These are phyloP conservation scores for Syzygium aromaticum DNA, from an alignment of 345 rosid genomes.

Conservation along the genomic window DNA sequence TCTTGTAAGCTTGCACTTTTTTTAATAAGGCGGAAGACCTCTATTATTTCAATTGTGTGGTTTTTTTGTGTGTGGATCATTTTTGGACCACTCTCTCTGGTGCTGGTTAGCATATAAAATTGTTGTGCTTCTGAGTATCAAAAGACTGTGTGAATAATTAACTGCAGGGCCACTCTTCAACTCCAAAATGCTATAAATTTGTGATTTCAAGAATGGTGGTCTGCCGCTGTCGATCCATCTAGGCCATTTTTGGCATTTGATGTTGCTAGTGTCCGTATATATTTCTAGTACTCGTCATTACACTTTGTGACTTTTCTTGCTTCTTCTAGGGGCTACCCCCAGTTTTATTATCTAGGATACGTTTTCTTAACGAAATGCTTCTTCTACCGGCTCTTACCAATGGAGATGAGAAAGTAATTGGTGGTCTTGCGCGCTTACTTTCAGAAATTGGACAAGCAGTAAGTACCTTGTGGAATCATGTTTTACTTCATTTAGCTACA, in stretches of 20 bases:
- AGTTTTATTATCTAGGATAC: slow-evolving; percentile 68
- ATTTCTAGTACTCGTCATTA: neutral
- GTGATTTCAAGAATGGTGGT: neutral
- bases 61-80: neutral
- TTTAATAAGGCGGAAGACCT: neutral
- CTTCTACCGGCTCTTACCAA: slow-evolving; percentile 69
- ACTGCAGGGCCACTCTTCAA: neutral
- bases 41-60: neutral
- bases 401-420: slow-evolving; percentile 64
- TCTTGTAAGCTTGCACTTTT: neutral
- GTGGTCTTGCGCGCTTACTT: slow-evolving; percentile 84
- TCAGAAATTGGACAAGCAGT: slow-evolving; percentile 98
- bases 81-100: neutral
- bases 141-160: neutral
- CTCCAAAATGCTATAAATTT: neutral
- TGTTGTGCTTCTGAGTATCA: neutral
- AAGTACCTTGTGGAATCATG: slow-evolving; percentile 18
- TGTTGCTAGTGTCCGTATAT: neutral
- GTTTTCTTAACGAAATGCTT: slow-evolving; percentile 66
- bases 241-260: neutral
- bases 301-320: slow-evolving; percentile 4
- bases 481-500: neutral
- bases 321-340: slow-evolving; percentile 77
- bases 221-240: neutral
- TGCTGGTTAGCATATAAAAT: neutral